Evolutionary conservation across 495 filamentous ascomycete species (phyloP).

Genomic region (Penicillium desertorum): DNA sequence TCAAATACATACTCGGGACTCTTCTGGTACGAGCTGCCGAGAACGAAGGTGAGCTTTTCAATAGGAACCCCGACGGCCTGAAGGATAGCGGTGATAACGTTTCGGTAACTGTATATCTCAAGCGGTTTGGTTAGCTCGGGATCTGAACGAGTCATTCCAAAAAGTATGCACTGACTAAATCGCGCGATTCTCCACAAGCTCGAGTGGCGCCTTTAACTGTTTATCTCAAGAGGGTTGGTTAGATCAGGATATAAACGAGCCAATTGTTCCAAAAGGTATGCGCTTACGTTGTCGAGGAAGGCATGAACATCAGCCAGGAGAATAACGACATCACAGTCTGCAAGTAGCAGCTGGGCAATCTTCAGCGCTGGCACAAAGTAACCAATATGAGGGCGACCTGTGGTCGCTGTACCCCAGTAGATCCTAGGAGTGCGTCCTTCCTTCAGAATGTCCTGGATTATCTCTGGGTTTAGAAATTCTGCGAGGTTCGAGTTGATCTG

Average conservation of each 20-base stretch:
- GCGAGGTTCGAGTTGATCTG: too few species aligned
- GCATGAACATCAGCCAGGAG: constrained; percentile 72
- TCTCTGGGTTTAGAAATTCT: too few species aligned
- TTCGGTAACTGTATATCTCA: constrained; percentile 47
- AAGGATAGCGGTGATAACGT: constrained; percentile 63
- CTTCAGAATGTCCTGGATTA: too few species aligned
- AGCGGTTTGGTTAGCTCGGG: too few species aligned
- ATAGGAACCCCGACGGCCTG: constrained; percentile 69
- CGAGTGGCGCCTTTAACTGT: constrained; percentile 73
- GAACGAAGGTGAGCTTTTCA: constrained; percentile 77
- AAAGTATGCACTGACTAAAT: too few species aligned
- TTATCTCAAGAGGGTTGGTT: too few species aligned
- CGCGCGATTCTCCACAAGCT: constrained; percentile 58
- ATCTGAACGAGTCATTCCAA: too few species aligned
- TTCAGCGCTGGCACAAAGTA: constrained; percentile 51
- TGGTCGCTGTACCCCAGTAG: too few species aligned
- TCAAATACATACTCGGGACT: constrained; percentile 42
- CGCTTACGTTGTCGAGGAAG: constrained; percentile 38
- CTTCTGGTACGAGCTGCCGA: constrained; percentile 79
- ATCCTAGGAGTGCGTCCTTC: too few species aligned
- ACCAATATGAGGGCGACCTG: too few species aligned
- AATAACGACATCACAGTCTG: constrained; percentile 77
- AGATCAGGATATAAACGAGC: too few species aligned
- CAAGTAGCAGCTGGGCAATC: constrained; percentile 81
- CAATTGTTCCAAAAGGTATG: too few species aligned